Percentiles rank a stretch among this genome's conserved stretches.
Evolutionary conservation across 1,284 basidiomycete genomes (phyloP).

Genomic region (Sanghuangporus weigelae): DNA sequence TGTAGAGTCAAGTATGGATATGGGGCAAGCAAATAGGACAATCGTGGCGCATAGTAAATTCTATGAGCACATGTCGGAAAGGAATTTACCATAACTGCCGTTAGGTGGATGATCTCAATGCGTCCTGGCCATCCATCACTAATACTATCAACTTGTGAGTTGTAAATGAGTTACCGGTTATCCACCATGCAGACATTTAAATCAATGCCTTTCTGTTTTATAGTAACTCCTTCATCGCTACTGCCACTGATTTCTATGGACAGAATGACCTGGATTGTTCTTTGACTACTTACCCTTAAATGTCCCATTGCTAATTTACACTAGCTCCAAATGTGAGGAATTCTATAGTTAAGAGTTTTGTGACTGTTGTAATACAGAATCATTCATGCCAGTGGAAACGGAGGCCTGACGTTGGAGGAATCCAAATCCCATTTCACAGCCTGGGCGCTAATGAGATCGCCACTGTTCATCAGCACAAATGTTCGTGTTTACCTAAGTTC

Average conservation of each 20-base stretch:
- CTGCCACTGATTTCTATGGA: slow-evolving; percentile 54
- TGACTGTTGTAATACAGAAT: neutral
- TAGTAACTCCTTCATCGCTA: slow-evolving; percentile 43
- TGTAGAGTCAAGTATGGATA: slow-evolving; percentile 52
- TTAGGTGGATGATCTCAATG: slow-evolving; percentile 36
- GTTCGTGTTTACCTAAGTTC: slow-evolving; percentile 25
- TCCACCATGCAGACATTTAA: slow-evolving; percentile 38
- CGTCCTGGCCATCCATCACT: slow-evolving; percentile 32
- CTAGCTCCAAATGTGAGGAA: slow-evolving; percentile 49
- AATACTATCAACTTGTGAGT: slow-evolving; percentile 39
- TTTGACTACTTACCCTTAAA: neutral
- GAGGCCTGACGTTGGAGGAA: slow-evolving; percentile 51
- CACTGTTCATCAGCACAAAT: slow-evolving; percentile 42
- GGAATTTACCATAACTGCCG: neutral
- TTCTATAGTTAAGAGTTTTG: neutral
- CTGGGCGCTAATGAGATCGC: slow-evolving; percentile 62
- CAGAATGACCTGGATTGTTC: slow-evolving; percentile 54
- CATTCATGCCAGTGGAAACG: slow-evolving; percentile 43
- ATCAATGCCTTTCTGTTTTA: slow-evolving; percentile 15
- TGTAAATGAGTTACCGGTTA: neutral
- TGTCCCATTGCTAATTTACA: slow-evolving; percentile 5
- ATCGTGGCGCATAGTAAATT: slow-evolving; percentile 50
- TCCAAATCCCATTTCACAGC: slow-evolving; percentile 58
- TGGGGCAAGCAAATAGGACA: slow-evolving; percentile 52
- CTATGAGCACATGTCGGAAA: neutral